A percentile compares a stretch with the other conserved stretches of the same genome.
Evolutionary conservation across 2,329 filamentous ascomycete genomes (phyloP).

Genomic region (Fusarium nurragi): DNA sequence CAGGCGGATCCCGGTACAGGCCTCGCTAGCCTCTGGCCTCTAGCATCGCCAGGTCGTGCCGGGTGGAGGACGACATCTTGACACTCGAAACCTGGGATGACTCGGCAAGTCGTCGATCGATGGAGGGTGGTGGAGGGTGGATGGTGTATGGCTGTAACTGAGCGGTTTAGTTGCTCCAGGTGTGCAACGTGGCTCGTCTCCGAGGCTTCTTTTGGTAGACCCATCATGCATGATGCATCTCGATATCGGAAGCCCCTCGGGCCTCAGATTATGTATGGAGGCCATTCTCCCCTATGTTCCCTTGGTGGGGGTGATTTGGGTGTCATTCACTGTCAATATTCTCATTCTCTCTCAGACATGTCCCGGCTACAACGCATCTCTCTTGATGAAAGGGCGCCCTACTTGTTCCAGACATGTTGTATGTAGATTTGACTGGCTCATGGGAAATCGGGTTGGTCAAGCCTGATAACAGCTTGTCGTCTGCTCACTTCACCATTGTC

Average conservation of each 20-base stretch:
- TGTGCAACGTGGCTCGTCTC: slow-evolving; percentile 51
- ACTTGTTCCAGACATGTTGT: slow-evolving; percentile 10
- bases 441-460: slow-evolving; percentile 6
- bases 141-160: slow-evolving; percentile 40
- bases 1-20: slow-evolving; percentile 36
- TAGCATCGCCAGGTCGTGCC: slow-evolving; percentile 10
- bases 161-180: slow-evolving; percentile 45
- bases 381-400: slow-evolving; percentile 19
- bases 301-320: slow-evolving; percentile 36
- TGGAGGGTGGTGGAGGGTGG: neutral
- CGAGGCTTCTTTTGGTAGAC: slow-evolving; percentile 42
- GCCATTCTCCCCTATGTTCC: slow-evolving; percentile 12
- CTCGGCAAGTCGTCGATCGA: slow-evolving; percentile 9
- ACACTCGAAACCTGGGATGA: slow-evolving; percentile 32
- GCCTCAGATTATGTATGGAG: slow-evolving; percentile 40
- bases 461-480: slow-evolving; percentile 21
- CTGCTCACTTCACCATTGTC: slow-evolving; percentile 13
- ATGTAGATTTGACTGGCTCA: slow-evolving; percentile 9
- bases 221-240: slow-evolving; percentile 46
- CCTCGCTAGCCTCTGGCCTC: slow-evolving; percentile 27
- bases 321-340: slow-evolving; percentile 34
- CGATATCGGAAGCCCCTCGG: slow-evolving; percentile 40
- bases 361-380: slow-evolving; percentile 11
- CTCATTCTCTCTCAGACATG: slow-evolving; percentile 10
- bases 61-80: slow-evolving; percentile 24